Evolutionary conservation across 2,329 filamentous ascomycete species (phyloP).

Genomic region (Verticillium isaacii): DNA sequence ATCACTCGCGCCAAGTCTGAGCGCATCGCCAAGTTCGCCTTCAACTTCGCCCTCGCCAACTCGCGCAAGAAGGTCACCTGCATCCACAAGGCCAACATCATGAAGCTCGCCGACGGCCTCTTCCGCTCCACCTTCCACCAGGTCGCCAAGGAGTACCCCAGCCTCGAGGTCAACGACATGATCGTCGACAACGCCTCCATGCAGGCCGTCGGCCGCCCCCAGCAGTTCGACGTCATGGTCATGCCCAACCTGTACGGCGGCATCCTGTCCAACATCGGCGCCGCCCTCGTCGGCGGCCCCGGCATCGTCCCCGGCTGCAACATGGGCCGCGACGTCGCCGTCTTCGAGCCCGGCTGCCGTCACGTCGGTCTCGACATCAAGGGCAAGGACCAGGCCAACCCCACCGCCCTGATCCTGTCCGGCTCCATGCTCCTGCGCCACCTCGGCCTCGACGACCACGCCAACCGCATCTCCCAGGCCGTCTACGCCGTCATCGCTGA

Average conservation of each 20-base stretch:
- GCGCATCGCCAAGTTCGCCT: conserved; percentile 98
- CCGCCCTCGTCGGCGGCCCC: conserved; percentile 92
- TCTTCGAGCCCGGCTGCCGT: conserved; percentile 98
- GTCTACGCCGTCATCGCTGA: conserved; percentile 76
- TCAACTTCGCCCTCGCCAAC: conserved; percentile 96
- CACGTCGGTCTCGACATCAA: conserved; percentile 99
- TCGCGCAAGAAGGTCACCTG: conserved; percentile 99
- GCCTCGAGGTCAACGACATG: conserved; percentile 96
- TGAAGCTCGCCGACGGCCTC: conserved; percentile 98
- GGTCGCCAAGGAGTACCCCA: conserved; percentile 91
- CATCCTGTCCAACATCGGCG: conserved; percentile 98
- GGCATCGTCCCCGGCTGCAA: conserved; percentile 98
- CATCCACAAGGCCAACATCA: conserved; percentile 99
- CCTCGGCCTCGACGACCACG: conserved; percentile 94
- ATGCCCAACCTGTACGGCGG: conserved; percentile 99
- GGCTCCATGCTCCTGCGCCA: conserved; percentile 97
- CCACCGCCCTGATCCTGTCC: conserved; percentile 89
- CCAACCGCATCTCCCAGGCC: conserved; percentile 94
- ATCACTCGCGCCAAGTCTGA: conserved; percentile 99
- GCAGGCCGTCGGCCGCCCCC: conserved; percentile 93
- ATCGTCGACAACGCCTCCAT: conserved; percentile 99
- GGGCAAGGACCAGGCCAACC: conserved; percentile 99
- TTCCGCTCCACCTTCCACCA: conserved; percentile 97
- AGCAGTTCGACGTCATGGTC: conserved; percentile 99
- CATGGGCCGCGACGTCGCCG: conserved; percentile 97